Evolutionary conservation across 768 basidiomycete species (phyloP), one percentile per base, ranked within the genome.

Genomic region (Leccinum arenicola): DNA sequence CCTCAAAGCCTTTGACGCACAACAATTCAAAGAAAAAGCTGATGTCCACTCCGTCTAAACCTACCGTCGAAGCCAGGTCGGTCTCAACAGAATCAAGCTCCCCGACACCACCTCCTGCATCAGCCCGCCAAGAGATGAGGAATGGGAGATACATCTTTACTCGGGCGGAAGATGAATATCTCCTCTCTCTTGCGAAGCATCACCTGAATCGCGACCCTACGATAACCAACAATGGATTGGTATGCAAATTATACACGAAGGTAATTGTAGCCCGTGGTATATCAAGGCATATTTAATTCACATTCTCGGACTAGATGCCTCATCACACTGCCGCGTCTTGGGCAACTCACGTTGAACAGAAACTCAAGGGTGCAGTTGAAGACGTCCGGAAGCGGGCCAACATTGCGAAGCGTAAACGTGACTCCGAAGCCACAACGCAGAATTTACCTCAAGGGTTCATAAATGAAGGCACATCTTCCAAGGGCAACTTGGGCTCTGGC

Each of bases 301-400:
- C n/a, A 4, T 33, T 29, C 23, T 7, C 10, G n/a, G 38, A 47
- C 11, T 57, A 90, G 89, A 76, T 89, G 76, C 82, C 85, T 27
- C 81, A 85, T 62, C 89, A 89, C 67, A 64, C 77, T 3, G 12
- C 64, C 6, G 66, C 35, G 8, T 87, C 86, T 14, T 89, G 87
- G 87, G 62, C 55, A 33, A 67, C 65, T n/a, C 76, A 79, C 50
- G 52, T 84, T 19, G 48, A 62, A 31, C 60, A 59, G 54, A 67
- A 69, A 55, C 40, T 77, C 10, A 71, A 70, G 23, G 66, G 74
- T 10, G 71, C 77, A 43, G 59, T 87, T 11, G 84, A 83, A n/a
- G 65, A 70, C 6, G 68, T 80, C 54, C 75, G 79, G 54, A 83
- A 84, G 68, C 77, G 75, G 54, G 80, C 81, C 19, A 75, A 74